These are phyloP conservation scores for Trypanosoma conorhini DNA, from an alignment of 208 protist species.

Conservation along the genomic window DNA sequence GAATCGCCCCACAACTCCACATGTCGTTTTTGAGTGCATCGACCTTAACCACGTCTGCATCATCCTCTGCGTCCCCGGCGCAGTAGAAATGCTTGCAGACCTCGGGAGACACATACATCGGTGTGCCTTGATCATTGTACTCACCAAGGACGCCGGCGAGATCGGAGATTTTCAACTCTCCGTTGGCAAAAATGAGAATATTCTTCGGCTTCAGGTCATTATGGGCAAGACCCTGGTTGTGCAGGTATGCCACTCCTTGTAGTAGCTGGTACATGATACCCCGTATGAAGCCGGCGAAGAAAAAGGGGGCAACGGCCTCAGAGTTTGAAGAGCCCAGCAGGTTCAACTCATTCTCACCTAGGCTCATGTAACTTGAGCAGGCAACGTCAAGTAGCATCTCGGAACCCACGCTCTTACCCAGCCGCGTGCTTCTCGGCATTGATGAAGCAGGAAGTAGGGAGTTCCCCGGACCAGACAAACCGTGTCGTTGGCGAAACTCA, in stretches of 20 bases:
- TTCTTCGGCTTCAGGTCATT: constrained; percentile 90
- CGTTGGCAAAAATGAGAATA: constrained; percentile 76
- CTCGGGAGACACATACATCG: constrained; percentile 89
- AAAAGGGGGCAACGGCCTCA: constrained; percentile 14
- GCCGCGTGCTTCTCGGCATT: neutral
- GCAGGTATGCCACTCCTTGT: constrained; percentile 71
- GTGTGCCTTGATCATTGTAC: constrained; percentile 80
- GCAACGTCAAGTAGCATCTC: constrained; percentile 4
- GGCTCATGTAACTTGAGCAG: neutral
- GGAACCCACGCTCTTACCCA: neutral
- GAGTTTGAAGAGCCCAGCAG: neutral
- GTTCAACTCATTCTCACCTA: constrained; percentile 7
- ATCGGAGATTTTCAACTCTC: constrained; percentile 72
- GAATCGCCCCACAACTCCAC: constrained; percentile 76
- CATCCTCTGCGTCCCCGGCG: constrained; percentile 14
- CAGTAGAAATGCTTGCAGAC: constrained; percentile 71
- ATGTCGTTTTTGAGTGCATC: constrained; percentile 66
- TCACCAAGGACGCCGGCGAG: constrained; percentile 52
- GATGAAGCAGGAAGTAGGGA: neutral
- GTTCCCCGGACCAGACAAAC: too few relatives aligned
- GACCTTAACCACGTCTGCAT: constrained; percentile 11
- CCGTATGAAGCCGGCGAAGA: constrained; percentile 62
- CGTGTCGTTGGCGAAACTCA: constrained; percentile 15
- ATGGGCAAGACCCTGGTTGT: constrained; percentile 73
- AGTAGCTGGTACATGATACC: constrained; percentile 79